Evolutionary conservation across 1,284 basidiomycete genomes (phyloP).

Genomic region (Boletus smithii): DNA sequence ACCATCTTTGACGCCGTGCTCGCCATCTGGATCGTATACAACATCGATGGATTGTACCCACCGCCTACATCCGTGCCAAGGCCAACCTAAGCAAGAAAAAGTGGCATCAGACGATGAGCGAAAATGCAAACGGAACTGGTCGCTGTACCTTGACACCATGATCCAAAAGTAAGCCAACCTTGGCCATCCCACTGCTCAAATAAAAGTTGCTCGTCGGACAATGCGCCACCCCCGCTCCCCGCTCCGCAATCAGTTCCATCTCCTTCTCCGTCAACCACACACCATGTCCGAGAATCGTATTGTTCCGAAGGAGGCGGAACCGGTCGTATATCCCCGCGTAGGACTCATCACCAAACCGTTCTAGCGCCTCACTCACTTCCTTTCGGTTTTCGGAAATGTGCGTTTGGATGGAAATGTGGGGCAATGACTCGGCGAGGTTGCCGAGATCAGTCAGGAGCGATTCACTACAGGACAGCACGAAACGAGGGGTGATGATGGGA

Average conservation of each 20-base stretch:
- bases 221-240: conserved; percentile 79
- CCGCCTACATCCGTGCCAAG: conserved; percentile 89
- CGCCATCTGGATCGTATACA: conserved; percentile 77
- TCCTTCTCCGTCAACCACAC: conserved; percentile 76
- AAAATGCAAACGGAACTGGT: not conserved
- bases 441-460: conserved; percentile 66
- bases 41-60: conserved; percentile 78
- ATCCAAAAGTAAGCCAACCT: conserved; percentile 80
- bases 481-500: conserved; percentile 92
- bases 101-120: too few species aligned
- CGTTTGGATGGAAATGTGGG: conserved; percentile 78
- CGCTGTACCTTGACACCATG: conserved; percentile 72
- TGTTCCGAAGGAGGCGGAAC: conserved; percentile 69
- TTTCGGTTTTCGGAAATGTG: conserved; percentile 83
- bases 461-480: conserved; percentile 84
- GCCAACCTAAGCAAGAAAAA: conserved; percentile 55
- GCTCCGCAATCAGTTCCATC: conserved; percentile 63
- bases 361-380: conserved; percentile 67
- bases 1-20: conserved; percentile 79
- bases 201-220: conserved; percentile 94
- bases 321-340: conserved; percentile 82
- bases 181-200: conserved; percentile 78
- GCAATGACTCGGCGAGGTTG: conserved; percentile 43
- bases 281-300: conserved; percentile 87
- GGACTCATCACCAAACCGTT: conserved; percentile 61